Base-by-base conservation (phyloP, 148 eudicot genomes). In the Tetragonia tetragonoides region DNA sequence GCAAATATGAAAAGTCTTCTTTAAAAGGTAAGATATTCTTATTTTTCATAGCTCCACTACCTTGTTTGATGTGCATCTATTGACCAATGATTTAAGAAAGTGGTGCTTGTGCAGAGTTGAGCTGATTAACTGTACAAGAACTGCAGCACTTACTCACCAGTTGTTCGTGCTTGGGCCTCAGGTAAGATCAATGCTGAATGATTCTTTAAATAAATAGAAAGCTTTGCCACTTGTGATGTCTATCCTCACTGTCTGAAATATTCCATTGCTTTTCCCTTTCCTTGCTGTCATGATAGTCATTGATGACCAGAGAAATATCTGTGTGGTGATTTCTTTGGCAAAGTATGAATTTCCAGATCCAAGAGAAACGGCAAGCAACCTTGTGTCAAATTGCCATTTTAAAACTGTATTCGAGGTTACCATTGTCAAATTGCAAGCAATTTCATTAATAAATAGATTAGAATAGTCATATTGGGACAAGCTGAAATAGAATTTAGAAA, bases 1-100 rank as follows among this genome's bases (percentile, higher is more conserved):
- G 83, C 62, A 89, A 86, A 77, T 86, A 78, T 68, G 81, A 84
- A 10, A 87, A 85, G 77, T 83, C 88, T 75, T 88, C 89, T 24
- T 74, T 75, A 60, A 91, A 87, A 93, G 94, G 96, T 93, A 86
- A 73, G 40, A 37, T 23, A 11, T 18, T 15, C 18, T 34, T 23
- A 18, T 56, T 57, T 6, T 72, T 44, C 46, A 4, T 66, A n/a
- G 47, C 54, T 77, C 57, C 10, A 40, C 41, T 24, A 28, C 59
- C n/a, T 3, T 61, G 64, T 40, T 51, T 54, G n/a, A 42, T 73
- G 51, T 63, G 59, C 28, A 14, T 12, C 34, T 42, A 28, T 41
- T 39, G 65, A 68, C 68, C 40, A 11, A 38, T 38, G 11, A 16
- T 37, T 70, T 54, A 18, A 18, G 40, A 68, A 60, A 7, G 40